Evolutionary conservation across 148 eudicot species (phyloP).

Genomic region (Rhododendron williamsianum): DNA sequence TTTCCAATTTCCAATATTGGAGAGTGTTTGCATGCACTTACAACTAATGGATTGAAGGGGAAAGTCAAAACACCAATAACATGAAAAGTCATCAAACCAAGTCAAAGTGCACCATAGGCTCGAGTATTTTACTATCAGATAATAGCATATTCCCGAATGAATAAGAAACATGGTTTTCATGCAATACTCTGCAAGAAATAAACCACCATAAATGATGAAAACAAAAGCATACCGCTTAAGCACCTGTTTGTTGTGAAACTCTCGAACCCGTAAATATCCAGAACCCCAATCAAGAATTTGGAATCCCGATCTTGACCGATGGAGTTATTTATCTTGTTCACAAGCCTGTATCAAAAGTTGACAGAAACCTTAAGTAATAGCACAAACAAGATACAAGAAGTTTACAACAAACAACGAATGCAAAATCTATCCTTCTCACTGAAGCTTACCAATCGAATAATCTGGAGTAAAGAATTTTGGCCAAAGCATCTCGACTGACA

Average conservation of each 20-base stretch:
- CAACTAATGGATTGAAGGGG: background rate
- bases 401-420: background rate
- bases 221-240: constrained; percentile 99
- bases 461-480: constrained; percentile 75
- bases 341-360: constrained; percentile 55
- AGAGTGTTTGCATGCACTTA: background rate
- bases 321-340: constrained; percentile 89
- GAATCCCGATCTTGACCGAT: constrained; percentile 95
- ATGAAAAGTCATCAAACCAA: background rate
- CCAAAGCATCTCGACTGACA: constrained; percentile 87
- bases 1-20: background rate
- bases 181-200: constrained; percentile 25
- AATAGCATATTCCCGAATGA: background rate
- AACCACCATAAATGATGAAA: constrained; percentile 33
- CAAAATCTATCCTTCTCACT: constrained; percentile 4
- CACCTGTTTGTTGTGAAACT: constrained; percentile 99
- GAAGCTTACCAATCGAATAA: constrained; percentile 87
- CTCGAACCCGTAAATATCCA: constrained; percentile 97
- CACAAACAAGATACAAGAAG: background rate
- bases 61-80: background rate
- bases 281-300: constrained; percentile 73
- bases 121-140: background rate
- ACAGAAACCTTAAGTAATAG: constrained; percentile 5
- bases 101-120: background rate
- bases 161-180: constrained; percentile 4